Conservation (phyloP, 2,329 filamentous ascomycete genomes). For the Aureobasidium subglaciale region DNA sequence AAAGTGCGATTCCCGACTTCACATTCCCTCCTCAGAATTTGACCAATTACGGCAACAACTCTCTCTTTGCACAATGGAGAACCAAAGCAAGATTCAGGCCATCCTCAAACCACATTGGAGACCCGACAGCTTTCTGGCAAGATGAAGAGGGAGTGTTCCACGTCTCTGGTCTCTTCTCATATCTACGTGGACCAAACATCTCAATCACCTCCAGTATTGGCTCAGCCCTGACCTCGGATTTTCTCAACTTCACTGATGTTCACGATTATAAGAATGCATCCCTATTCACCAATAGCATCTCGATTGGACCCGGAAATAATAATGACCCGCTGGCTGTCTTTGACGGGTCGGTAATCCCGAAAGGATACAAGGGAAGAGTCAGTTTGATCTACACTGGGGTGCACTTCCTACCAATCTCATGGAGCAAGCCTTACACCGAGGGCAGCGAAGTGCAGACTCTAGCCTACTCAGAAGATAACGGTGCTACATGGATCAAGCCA, state of each 20-base stretch:
- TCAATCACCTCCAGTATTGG: conserved; percentile 18
- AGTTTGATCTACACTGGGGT: conserved; percentile 42
- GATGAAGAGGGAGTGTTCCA: conserved; percentile 2
- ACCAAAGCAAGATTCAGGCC: conserved; percentile 9
- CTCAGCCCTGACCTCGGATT: conserved; percentile 35
- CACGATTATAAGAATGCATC: conserved; percentile 31
- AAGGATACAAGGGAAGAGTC: conserved; percentile 37
- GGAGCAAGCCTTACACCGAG: conserved; percentile 40
- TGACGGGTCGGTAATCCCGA: conserved; percentile 39
- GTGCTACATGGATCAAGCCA: conserved; percentile 36
- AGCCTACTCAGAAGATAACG: conserved; percentile 35
- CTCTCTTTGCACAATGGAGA: conserved; percentile 9
- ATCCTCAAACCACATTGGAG: conserved; percentile 2
- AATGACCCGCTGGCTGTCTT: conserved; percentile 42
- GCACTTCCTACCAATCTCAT: conserved; percentile 39
- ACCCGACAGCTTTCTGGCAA: conserved; percentile 11
- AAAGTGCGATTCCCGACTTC: background rate
- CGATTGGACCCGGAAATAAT: conserved; percentile 31
- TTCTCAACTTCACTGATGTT: conserved; percentile 37
- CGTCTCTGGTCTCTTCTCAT: background rate
- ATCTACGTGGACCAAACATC: background rate
- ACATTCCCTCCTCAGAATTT: conserved; percentile 1
- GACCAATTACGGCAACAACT: background rate
- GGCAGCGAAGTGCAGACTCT: conserved; percentile 42
- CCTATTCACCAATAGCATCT: conserved; percentile 16